These are phyloP conservation scores for Alternaria ethzedia DNA, from an alignment of 2,329 filamentous ascomycete species.

Conservation along the genomic window DNA sequence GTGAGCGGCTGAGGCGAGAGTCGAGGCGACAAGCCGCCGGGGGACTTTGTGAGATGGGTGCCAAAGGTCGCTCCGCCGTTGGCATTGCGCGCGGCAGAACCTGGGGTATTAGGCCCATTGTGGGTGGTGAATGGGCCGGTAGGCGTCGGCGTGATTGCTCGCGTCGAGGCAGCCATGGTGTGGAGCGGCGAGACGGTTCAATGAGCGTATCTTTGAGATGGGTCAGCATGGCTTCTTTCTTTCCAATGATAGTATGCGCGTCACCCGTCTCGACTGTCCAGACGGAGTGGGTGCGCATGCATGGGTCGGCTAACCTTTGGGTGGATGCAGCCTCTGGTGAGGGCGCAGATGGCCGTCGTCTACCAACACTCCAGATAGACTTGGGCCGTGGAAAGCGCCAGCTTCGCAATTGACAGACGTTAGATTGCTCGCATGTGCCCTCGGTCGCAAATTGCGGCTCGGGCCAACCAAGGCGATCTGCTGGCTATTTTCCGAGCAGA, in stretches of 20 bases:
- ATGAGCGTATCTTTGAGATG: slow-evolving; percentile 9
- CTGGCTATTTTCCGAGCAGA: slow-evolving; percentile 17
- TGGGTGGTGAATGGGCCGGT: slow-evolving; percentile 49
- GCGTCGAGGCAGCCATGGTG: slow-evolving; percentile 53
- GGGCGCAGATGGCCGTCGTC: slow-evolving; percentile 15
- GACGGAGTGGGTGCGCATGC: slow-evolving; percentile 1
- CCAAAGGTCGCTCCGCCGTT: slow-evolving; percentile 43
- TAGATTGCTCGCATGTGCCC: slow-evolving; percentile 13
- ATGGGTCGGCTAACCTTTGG: slow-evolving; percentile 25
- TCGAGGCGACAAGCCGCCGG: slow-evolving; percentile 49
- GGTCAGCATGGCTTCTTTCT: slow-evolving; percentile 15
- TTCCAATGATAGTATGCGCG: not conserved
- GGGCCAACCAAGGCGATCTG: slow-evolving; percentile 21
- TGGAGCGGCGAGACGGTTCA: not conserved
- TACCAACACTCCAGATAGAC: slow-evolving; percentile 15
- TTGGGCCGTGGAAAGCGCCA: slow-evolving; percentile 17
- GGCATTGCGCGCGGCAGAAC: slow-evolving; percentile 36
- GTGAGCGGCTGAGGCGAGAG: slow-evolving; percentile 53
- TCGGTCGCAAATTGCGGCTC: slow-evolving; percentile 16
- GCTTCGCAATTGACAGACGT: slow-evolving; percentile 21
- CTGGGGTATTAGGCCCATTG: slow-evolving; percentile 50
- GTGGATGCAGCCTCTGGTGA: slow-evolving; percentile 15
- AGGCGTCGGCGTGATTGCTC: slow-evolving; percentile 52
- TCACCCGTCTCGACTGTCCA: not conserved
- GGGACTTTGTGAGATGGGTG: slow-evolving; percentile 51